Evolutionary conservation across 495 filamentous ascomycete species (phyloP).

Genomic region (Penicillium paxilli): DNA sequence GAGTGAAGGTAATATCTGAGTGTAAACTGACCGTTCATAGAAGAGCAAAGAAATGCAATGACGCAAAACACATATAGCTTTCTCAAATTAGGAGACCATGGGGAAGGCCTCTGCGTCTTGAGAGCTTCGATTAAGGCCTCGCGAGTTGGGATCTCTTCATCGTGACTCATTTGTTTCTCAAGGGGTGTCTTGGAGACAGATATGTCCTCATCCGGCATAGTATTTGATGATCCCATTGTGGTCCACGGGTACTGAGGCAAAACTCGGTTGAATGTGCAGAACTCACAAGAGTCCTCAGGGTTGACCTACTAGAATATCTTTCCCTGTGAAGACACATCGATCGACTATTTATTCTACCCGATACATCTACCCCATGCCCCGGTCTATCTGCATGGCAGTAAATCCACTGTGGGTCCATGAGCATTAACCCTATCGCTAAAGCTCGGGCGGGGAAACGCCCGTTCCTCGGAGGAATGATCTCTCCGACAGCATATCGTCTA

Average conservation of each 20-base stretch:
- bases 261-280: too few relatives aligned
- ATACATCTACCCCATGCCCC: neutral
- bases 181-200: neutral
- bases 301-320: too few relatives aligned
- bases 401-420: too few relatives aligned
- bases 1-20: neutral
- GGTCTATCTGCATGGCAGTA: neutral
- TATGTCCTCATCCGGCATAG: neutral
- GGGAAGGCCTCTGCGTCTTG: constrained; percentile 5
- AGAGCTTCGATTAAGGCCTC: constrained; percentile 11
- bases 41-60: constrained; percentile 14
- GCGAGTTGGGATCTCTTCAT: constrained; percentile 10
- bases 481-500: too few relatives aligned
- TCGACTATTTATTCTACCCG: neutral
- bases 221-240: neutral
- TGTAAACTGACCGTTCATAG: constrained; percentile 14
- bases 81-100: constrained; percentile 14
- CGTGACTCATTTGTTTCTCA: constrained; percentile 4
- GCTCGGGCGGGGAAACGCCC: constrained; percentile 9
- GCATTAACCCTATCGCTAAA: neutral
- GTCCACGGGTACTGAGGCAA: neutral
- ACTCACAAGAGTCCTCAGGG: too few relatives aligned
- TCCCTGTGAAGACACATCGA: too few relatives aligned
- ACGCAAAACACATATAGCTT: constrained; percentile 10
- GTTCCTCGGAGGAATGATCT: constrained; percentile 8